These are phyloP conservation scores for Thinopyrum elongatum DNA, from an alignment of 176 grass and related monocot species.

Conservation along the genomic window DNA sequence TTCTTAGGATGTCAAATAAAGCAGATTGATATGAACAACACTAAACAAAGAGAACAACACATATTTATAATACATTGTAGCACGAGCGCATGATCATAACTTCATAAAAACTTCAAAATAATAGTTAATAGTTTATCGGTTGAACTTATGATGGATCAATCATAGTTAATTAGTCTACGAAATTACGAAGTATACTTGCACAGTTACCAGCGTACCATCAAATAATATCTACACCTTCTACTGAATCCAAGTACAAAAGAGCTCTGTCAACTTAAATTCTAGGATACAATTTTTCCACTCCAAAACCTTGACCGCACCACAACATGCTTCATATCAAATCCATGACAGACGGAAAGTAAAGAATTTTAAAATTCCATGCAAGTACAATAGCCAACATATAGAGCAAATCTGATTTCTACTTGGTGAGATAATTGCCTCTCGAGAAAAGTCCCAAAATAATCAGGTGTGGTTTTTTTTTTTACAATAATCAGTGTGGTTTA, in stretches of 20 bases:
- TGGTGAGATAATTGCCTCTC: not conserved
- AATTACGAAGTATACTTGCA: constrained; percentile 3
- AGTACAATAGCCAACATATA: not conserved
- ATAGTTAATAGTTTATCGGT: not conserved
- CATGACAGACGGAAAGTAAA: not conserved
- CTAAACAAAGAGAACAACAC: not conserved
- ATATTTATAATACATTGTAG: constrained; percentile 6
- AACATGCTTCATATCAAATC: not conserved
- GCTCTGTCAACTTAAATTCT: not conserved
- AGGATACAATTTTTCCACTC: not conserved
- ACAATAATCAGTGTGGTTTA: not conserved
- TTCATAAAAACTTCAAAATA: constrained; percentile 7
- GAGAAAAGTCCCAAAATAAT: not conserved
- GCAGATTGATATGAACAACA: not conserved
- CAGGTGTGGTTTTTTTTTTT: not conserved
- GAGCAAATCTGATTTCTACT: not conserved
- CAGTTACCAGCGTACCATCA: not conserved
- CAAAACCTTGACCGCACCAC: not conserved
- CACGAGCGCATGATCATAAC: not conserved
- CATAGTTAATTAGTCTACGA: not conserved
- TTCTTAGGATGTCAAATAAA: constrained; percentile 39
- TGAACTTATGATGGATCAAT: constrained; percentile 1
- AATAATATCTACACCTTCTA: not conserved
- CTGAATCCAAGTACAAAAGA: not conserved
- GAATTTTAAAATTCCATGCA: not conserved